Conservation (phyloP, 371 early-diverging fungal genomes). For the Mortierella sp. region DNA sequence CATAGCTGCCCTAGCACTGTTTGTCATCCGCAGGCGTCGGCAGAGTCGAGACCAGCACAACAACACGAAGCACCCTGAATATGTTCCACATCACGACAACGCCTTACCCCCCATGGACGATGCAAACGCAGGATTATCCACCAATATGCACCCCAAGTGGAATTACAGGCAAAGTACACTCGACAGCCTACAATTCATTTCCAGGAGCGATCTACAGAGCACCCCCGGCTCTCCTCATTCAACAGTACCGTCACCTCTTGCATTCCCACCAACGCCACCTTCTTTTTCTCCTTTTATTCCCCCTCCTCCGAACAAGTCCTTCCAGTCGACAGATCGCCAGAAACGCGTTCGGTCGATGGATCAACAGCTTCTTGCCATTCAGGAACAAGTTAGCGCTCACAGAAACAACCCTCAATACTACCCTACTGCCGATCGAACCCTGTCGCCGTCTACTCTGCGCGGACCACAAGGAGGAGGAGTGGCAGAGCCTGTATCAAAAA, state of each 20-base stretch:
- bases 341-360: neutral
- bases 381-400: neutral
- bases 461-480: neutral
- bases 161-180: neutral
- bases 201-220: neutral
- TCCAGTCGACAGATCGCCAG: too few relatives aligned
- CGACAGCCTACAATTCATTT: neutral
- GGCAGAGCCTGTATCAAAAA: neutral
- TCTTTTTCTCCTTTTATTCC: too few relatives aligned
- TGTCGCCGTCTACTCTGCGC: neutral
- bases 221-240: neutral
- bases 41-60: too few relatives aligned
- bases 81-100: too few relatives aligned
- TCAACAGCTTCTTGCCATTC: neutral
- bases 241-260: too few relatives aligned
- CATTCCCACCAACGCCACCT: too few relatives aligned
- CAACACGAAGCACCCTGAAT: neutral
- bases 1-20: too few relatives aligned
- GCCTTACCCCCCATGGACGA: neutral
- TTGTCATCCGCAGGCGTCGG: too few relatives aligned
- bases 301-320: too few relatives aligned
- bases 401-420: neutral
- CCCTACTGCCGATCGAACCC: neutral
- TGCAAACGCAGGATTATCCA: too few relatives aligned
- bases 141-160: too few relatives aligned